phyloP scores from a whole-genome alignment of 805 yeast species.

The Nematodospora valgi region DNA sequence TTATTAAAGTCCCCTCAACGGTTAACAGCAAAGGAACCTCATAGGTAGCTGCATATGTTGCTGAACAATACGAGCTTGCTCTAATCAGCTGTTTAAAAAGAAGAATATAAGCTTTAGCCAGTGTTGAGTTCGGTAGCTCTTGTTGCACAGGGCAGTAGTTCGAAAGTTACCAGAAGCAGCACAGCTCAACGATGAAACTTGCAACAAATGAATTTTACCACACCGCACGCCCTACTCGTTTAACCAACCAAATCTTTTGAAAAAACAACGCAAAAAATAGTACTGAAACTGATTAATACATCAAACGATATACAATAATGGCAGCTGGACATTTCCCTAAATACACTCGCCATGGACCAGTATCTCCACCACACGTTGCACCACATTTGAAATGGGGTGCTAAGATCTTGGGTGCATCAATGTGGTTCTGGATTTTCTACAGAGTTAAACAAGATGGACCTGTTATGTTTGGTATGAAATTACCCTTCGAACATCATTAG shows the following conservation, averaged over 20 bases:
- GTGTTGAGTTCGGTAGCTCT: no score
- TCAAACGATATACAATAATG: conserved; percentile 24
- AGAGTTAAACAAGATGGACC: conserved; percentile 71
- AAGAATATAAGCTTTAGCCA: no score
- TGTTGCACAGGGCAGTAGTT: no score
- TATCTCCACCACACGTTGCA: conserved; percentile 64
- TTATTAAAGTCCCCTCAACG: no score
- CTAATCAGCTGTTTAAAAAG: no score
- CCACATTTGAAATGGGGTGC: conserved; percentile 56
- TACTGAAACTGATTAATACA: not conserved
- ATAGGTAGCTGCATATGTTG: no score
- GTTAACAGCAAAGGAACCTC: no score
- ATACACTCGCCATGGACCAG: conserved; percentile 54
- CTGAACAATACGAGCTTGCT: no score
- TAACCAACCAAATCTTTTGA: conserved; percentile 2
- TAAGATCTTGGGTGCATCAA: conserved; percentile 72
- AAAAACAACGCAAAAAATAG: not conserved
- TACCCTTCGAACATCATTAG: conserved; percentile 32
- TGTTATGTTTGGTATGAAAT: conserved; percentile 49
- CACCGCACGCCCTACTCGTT: not conserved
- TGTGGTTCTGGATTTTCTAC: conserved; percentile 88
- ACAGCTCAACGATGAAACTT: no score
- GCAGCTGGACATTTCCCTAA: conserved; percentile 42
- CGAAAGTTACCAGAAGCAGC: no score
- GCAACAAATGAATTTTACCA: no score